Percentiles rank a stretch among this genome's conserved stretches.
Conservation (phyloP, 2,329 filamentous ascomycete genomes). For the Trichoderma sp. region DNA sequence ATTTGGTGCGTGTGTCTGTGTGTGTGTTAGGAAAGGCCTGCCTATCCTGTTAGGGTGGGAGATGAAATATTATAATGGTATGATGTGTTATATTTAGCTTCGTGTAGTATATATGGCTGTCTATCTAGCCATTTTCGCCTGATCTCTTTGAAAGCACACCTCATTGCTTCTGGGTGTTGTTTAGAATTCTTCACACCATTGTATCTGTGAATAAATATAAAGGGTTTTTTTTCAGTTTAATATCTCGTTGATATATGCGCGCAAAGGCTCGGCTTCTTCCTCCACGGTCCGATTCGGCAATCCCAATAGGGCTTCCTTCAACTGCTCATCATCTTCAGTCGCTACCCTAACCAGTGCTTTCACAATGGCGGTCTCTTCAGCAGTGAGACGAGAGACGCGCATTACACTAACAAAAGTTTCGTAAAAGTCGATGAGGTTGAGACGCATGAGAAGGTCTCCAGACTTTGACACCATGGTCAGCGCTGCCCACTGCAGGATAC, state of each 20-base stretch:
- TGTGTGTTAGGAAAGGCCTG: constrained; percentile 7
- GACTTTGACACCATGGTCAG: constrained; percentile 49
- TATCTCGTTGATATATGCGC: constrained; percentile 43
- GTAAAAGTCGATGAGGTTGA: constrained; percentile 52
- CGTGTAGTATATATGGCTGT: neutral
- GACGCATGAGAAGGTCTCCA: constrained; percentile 52
- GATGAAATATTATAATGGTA: constrained; percentile 4
- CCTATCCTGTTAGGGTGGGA: neutral
- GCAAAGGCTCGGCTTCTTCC: constrained; percentile 49
- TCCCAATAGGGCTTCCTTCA: constrained; percentile 39
- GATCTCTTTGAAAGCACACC: constrained; percentile 32
- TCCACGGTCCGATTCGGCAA: constrained; percentile 49
- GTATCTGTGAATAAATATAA: neutral
- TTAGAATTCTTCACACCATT: neutral
- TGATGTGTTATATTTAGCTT: neutral
- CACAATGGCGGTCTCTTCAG: constrained; percentile 37
- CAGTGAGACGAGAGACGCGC: constrained; percentile 38
- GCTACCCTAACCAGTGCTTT: constrained; percentile 43
- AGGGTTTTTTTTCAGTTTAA: constrained; percentile 27
- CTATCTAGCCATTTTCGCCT: constrained; percentile 21
- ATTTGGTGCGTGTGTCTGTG: no score
- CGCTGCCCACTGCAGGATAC: constrained; percentile 50
- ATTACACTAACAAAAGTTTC: constrained; percentile 49
- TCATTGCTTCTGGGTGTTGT: neutral
- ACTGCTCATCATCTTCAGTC: constrained; percentile 35